Percentiles rank a stretch among this genome's conserved stretches.
Evolutionary conservation across 345 rosid species (phyloP).

Genomic region (Hibiscus trionum): DNA sequence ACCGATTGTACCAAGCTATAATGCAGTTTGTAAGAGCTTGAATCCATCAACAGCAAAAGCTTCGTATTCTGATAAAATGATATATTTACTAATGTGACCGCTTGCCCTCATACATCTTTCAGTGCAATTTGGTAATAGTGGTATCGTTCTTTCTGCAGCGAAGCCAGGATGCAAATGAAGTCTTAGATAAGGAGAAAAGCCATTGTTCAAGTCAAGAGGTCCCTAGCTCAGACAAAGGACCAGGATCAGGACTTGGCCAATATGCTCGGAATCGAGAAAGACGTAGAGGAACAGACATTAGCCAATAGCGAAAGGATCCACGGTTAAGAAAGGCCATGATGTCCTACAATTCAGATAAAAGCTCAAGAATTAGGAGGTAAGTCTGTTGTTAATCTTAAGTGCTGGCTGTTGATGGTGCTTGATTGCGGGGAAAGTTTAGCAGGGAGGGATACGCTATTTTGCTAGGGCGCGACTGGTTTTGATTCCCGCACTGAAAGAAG

Average conservation of each 20-base stretch:
- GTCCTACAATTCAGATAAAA: constrained; percentile 20
- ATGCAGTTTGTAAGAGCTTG: neutral
- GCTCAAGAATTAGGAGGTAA: constrained; percentile 25
- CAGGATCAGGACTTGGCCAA: neutral
- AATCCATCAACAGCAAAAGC: neutral
- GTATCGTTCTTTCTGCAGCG: constrained; percentile 46
- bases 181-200: constrained; percentile 50
- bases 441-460: neutral
- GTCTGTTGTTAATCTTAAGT: constrained; percentile 13
- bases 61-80: neutral
- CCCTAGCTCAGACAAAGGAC: constrained; percentile 10
- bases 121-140: neutral
- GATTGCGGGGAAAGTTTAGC: neutral
- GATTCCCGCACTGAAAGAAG: neutral
- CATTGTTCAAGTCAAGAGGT: constrained; percentile 18
- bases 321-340: constrained; percentile 15
- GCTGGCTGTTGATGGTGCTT: neutral
- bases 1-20: neutral
- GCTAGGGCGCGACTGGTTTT: neutral
- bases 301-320: constrained; percentile 7
- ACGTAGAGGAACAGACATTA: neutral
- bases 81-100: neutral
- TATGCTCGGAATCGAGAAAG: neutral
- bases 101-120: neutral
- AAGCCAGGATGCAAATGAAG: constrained; percentile 53